Conservation (phyloP, 768 basidiomycete genomes). For the Psilocybe cyanescens region DNA sequence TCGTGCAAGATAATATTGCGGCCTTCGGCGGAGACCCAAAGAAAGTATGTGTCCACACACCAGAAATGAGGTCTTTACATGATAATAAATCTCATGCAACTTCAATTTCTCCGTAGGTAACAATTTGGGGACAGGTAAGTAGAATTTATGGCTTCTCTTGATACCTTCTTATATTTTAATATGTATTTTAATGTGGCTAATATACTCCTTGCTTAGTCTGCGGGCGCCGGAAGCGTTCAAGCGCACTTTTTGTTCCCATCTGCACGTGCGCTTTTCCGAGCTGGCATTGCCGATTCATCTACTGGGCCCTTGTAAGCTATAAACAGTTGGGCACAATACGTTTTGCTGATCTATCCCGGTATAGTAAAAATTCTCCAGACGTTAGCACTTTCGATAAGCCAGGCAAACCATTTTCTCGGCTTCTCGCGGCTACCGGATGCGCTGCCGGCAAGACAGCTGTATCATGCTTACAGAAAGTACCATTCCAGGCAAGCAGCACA, state of each 20-base stretch:
- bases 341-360: not conserved
- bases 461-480: constrained; percentile 47
- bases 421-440: constrained; percentile 51
- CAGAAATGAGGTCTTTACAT: not conserved
- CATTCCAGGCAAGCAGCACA: constrained; percentile 39
- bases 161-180: too few species aligned
- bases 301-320: constrained; percentile 55
- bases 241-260: constrained; percentile 49
- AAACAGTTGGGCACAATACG: not conserved
- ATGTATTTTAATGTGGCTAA: too few species aligned
- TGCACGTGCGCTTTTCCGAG: constrained; percentile 44
- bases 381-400: constrained; percentile 52
- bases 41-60: constrained; percentile 38
- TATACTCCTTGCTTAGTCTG: constrained; percentile 36
- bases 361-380: constrained; percentile 55
- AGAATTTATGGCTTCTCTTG: not conserved
- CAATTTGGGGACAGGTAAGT: constrained; percentile 59
- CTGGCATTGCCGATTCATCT: constrained; percentile 55
- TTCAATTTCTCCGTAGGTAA: constrained; percentile 37
- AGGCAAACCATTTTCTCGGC: constrained; percentile 51
- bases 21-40: constrained; percentile 66
- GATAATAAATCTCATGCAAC: not conserved
- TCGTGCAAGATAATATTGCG: constrained; percentile 65
- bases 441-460: constrained; percentile 39
- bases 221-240: constrained; percentile 54